Conservation (phyloP, 2,329 filamentous ascomycete genomes). For the Penicillium digitatum region DNA sequence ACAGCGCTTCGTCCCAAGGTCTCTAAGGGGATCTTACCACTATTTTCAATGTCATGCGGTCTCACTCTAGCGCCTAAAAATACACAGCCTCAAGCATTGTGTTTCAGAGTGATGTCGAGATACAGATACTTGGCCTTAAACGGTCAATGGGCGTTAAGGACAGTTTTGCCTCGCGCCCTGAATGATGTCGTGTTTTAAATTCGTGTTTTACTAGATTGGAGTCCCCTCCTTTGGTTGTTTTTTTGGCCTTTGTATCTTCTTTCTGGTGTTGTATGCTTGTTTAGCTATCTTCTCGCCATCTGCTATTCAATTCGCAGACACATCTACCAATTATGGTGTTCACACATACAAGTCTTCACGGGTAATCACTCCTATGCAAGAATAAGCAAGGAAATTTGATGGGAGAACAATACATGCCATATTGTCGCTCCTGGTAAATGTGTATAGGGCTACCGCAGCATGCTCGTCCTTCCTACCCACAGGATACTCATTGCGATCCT, state of each 20-base stretch:
- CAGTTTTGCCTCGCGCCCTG: slow-evolving; percentile 15
- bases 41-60: slow-evolving; percentile 19
- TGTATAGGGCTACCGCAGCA: slow-evolving; percentile 32
- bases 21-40: not conserved
- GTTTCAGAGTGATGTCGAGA: slow-evolving; percentile 23
- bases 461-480: slow-evolving; percentile 31
- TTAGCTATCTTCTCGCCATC: not conserved
- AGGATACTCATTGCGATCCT: slow-evolving; percentile 26
- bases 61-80: slow-evolving; percentile 32
- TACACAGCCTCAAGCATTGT: slow-evolving; percentile 13
- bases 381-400: slow-evolving; percentile 18
- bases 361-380: slow-evolving; percentile 23
- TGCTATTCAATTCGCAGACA: not conserved
- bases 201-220: slow-evolving; percentile 16
- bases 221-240: not conserved
- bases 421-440: slow-evolving; percentile 15
- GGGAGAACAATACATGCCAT: not conserved
- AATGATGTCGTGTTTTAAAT: slow-evolving; percentile 4
- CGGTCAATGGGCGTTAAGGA: slow-evolving; percentile 11
- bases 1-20: slow-evolving; percentile 5
- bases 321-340: slow-evolving; percentile 25
- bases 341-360: slow-evolving; percentile 20
- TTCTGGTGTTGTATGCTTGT: not conserved
- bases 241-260: slow-evolving; percentile 9
- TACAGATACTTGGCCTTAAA: slow-evolving; percentile 8